Evolutionary conservation across 2,329 filamentous ascomycete genomes (phyloP).

Genomic region (Rhexocercosporidium sp.): DNA sequence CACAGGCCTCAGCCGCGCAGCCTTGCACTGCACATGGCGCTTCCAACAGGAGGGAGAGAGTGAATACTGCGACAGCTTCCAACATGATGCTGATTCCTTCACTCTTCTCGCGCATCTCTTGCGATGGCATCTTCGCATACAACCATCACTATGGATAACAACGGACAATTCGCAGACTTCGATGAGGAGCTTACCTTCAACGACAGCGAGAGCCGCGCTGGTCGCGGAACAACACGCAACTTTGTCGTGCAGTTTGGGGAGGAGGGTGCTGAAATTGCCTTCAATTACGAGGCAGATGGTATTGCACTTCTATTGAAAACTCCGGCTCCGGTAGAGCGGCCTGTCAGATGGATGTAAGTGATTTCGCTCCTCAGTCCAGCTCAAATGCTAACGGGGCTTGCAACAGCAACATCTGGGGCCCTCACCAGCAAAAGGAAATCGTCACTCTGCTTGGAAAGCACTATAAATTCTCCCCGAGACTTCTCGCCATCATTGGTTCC

Average conservation of each 20-base stretch:
- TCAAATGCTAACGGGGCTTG: slow-evolving; percentile 19
- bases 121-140: not conserved
- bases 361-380: slow-evolving; percentile 1
- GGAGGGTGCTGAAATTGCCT: slow-evolving; percentile 58
- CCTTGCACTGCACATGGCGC: slow-evolving; percentile 21
- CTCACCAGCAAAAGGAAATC: slow-evolving; percentile 60
- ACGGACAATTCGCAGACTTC: slow-evolving; percentile 48
- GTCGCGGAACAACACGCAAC: slow-evolving; percentile 53
- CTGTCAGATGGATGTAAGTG: slow-evolving; percentile 73
- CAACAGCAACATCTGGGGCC: slow-evolving; percentile 71
- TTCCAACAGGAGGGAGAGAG: slow-evolving; percentile 10
- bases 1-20: slow-evolving; percentile 20
- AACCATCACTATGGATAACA: slow-evolving; percentile 28
- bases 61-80: slow-evolving; percentile 10
- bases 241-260: slow-evolving; percentile 71
- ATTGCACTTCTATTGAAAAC: slow-evolving; percentile 47
- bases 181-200: slow-evolving; percentile 56
- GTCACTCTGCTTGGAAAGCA: slow-evolving; percentile 60
- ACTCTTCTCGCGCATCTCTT: slow-evolving; percentile 11
- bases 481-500: slow-evolving; percentile 67
- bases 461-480: slow-evolving; percentile 72
- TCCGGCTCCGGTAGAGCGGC: slow-evolving; percentile 45
- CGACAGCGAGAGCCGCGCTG: slow-evolving; percentile 48
- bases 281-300: slow-evolving; percentile 53
- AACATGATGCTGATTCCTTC: slow-evolving; percentile 22